Conservation (phyloP, 345 rosid genomes). For the Microthlaspi erraticum region DNA sequence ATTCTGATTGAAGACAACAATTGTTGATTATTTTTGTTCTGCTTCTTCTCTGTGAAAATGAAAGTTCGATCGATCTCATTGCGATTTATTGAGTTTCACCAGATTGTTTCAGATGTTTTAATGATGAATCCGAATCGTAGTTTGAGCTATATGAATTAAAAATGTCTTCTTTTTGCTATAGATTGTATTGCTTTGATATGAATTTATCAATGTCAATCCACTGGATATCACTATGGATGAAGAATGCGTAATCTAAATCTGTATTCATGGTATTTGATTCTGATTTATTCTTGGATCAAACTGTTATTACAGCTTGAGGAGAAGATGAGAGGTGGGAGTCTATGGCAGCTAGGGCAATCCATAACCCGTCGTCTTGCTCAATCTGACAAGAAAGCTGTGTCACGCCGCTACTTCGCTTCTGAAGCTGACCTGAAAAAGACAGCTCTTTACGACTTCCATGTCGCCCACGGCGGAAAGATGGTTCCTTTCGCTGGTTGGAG, state of each 20-base stretch:
- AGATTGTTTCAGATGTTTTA: conserved; percentile 26
- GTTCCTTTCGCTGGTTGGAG: conserved; percentile 99
- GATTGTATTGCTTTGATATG: conserved; percentile 21
- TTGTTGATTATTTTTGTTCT: background rate
- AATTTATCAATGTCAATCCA: conserved; percentile 22
- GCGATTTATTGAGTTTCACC: background rate
- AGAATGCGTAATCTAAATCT: background rate
- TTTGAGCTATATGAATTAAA: conserved; percentile 8
- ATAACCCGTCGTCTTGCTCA: conserved; percentile 78
- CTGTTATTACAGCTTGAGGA: conserved; percentile 24
- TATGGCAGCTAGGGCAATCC: conserved; percentile 98
- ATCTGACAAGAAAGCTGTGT: conserved; percentile 67
- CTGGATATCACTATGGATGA: background rate
- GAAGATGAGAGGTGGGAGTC: conserved; percentile 89
- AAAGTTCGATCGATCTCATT: conserved; percentile 35
- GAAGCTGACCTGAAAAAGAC: conserved; percentile 92
- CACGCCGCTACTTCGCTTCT: conserved; percentile 72
- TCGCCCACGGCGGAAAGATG: conserved; percentile 88
- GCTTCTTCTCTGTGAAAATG: conserved; percentile 6
- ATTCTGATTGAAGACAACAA: conserved; percentile 9
- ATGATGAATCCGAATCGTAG: conserved; percentile 19
- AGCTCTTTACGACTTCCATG: conserved; percentile 85
- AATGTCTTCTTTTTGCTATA: conserved; percentile 12
- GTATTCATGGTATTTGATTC: background rate
- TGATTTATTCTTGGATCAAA: conserved; percentile 41